Evolutionary conservation across 768 basidiomycete species (phyloP), one percentile per base, ranked within the genome.

Genomic region (Leucosporidium yakuticum): DNA sequence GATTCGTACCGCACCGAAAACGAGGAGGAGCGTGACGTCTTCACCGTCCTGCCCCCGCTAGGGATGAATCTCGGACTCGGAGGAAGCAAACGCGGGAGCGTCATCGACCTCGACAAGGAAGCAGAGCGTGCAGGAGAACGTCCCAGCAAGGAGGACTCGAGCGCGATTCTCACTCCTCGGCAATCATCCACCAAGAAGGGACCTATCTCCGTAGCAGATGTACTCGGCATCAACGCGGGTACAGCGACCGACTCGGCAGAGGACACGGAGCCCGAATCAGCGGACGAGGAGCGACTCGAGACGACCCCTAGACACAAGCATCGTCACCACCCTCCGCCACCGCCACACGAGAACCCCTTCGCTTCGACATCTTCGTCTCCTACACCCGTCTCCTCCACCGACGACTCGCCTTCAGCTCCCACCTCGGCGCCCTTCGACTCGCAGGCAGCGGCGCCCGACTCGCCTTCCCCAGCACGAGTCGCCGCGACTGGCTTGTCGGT

Each of bases 1-100:
- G 69, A 73, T 51, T 68, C 68, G 34, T 73, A 65, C 49, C 65
- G 69, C 15, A 66, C 64, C 21, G 69, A 70, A 36, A 66, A 73
- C 21, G 54, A 31, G 5, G 55, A 31, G 11, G n/a, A 32, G 21
- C 48, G 63, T 25, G 72, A 70, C 63, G 69, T 73, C 25, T 68
- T 73, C 57, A 63, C 69, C 32, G 54, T 70, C 32, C 65, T 73
- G 6, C 72, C 72, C 6, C 72, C 72, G 8, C 62, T 63, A 17
- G 61, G 61, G 1, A 69, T 73, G 56, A 69, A 68, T 31, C 65
- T 73, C 21, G 55, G 60, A 29, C 47, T 70, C 14, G 57, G 29
- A 19, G 48, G 48, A 19, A 25, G 29, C 53, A 21, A 49, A 19
- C 25, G 44, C 1, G 34, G 56, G 5, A 54, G 62, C 50, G 49